These are phyloP conservation scores for Aspergillus cavernicola DNA, from an alignment of 495 filamentous ascomycete genomes.

Conservation along the genomic window DNA sequence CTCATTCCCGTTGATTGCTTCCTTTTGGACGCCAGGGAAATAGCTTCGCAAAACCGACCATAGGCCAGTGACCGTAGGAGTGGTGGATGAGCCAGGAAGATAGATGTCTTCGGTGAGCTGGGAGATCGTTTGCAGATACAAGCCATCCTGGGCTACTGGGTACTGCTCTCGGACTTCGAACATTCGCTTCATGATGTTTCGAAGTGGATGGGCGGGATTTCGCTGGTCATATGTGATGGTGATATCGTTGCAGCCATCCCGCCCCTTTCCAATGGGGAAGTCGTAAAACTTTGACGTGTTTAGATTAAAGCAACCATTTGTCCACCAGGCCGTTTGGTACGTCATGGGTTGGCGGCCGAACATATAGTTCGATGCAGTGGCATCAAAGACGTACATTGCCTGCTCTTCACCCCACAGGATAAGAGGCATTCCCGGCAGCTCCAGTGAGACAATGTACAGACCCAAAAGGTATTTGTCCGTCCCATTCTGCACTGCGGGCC, in stretches of 20 bases:
- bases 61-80: conserved; percentile 59
- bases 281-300: conserved; percentile 53
- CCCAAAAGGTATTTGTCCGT: conserved; percentile 57
- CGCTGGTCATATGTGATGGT: conserved; percentile 60
- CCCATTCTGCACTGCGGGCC: conserved; percentile 62
- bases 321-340: conserved; percentile 60
- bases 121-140: conserved; percentile 51
- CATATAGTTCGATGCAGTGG: conserved; percentile 65
- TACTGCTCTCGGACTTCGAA: conserved; percentile 56
- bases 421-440: conserved; percentile 62
- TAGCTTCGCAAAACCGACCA: conserved; percentile 59
- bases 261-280: conserved; percentile 53
- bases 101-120: conserved; percentile 51
- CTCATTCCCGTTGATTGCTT: conserved; percentile 44
- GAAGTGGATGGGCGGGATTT: conserved; percentile 62
- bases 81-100: conserved; percentile 48
- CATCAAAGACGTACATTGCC: conserved; percentile 62
- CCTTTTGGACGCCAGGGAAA: conserved; percentile 48
- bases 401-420: conserved; percentile 70
- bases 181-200: conserved; percentile 64
- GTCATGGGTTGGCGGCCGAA: conserved; percentile 65
- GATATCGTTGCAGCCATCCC: conserved; percentile 56
- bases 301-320: conserved; percentile 63
- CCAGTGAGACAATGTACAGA: conserved; percentile 57
- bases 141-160: conserved; percentile 62